Evolutionary conservation across 2,329 filamentous ascomycete genomes (phyloP), one percentile per base, ranked within the genome.

Genomic region (Hirsutella rhossiliensis): DNA sequence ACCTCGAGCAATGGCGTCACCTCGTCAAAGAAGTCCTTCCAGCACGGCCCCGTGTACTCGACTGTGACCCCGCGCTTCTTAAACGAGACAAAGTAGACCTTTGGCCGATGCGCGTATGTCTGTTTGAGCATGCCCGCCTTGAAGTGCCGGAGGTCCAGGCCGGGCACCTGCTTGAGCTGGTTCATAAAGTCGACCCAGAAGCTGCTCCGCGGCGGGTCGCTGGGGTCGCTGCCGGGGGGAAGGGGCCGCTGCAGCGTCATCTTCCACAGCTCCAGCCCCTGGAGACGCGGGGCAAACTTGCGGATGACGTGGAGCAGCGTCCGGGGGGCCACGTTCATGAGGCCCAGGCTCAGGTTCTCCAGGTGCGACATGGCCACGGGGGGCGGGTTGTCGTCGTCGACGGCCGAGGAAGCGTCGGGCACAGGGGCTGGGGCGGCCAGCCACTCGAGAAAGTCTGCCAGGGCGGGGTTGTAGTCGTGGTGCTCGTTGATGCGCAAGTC

Each of bases 241-340:
- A 53, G 36, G 4, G 32, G 41, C 28, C 49, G 38, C 2, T 52
- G 36, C 2, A 67, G 50, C 0, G 46, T 60, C 17, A 75, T 51
- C 38, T 64, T 70, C 55, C 71, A 71, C 0, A 78, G 52, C 45
- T 64, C 65, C 8, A 78, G 55, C 7, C 52, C 52, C 9, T 61
- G 55, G 2, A 79, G 60, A 0, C 63, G 69, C 2, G 64, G 50
- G 2, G 65, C 62, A 17, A 72, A 70, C 47, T 68, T 74, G 31
- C 45, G 40, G 37, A 66, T 48, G 5, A 73, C 39, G 1, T 44
- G 47, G 4, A 70, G 42, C 0, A 75, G 47, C 1, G 54, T 46
- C 0, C 48, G 12, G 0, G 55, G 43, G 0, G 57, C 45, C 6
- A 69, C 45, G 0, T 46, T 50, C 43, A 63, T 53, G 47, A 58